Evolutionary conservation across 163 green algal genomes (phyloP).

Genomic region (Prototheca cutis): DNA sequence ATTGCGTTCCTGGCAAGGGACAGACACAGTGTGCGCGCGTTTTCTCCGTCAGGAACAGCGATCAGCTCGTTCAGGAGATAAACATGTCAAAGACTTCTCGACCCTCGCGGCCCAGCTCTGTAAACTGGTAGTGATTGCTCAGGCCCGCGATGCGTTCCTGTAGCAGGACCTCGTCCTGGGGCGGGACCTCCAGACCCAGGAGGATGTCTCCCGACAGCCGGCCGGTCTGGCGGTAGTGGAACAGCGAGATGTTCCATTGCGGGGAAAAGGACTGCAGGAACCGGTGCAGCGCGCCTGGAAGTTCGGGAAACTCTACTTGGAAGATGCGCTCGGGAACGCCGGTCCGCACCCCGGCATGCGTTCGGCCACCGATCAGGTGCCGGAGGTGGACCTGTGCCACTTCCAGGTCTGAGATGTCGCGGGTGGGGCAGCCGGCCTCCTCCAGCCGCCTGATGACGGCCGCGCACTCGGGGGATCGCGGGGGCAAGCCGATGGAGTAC

Average conservation of each 20-base stretch:
- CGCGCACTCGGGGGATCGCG: conserved; percentile 33
- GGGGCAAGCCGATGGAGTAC: conserved; percentile 50
- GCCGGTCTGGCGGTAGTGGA: conserved; percentile 89
- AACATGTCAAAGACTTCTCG: conserved; percentile 68
- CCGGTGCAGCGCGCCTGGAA: conserved; percentile 61
- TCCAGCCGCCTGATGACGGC: conserved; percentile 52
- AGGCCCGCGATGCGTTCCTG: conserved; percentile 16
- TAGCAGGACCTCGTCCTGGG: conserved; percentile 28
- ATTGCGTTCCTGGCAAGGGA: too few species aligned
- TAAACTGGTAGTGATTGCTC: conserved; percentile 49
- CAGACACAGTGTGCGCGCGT: too few species aligned
- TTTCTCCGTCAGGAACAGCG: too few species aligned
- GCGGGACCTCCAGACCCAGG: conserved; percentile 67
- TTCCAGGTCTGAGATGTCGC: conserved; percentile 69
- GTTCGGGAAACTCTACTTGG: conserved; percentile 88
- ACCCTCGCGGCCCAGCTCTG: conserved; percentile 45
- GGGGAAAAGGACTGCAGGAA: conserved; percentile 75
- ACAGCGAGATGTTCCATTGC: conserved; percentile 86
- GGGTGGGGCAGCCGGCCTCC: conserved; percentile 43
- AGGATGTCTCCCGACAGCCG: conserved; percentile 66
- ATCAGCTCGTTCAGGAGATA: conserved; percentile 53
- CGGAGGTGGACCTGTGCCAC: conserved; percentile 74
- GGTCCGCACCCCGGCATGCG: conserved; percentile 49
- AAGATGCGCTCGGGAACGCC: conserved; percentile 69
- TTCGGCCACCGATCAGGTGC: conserved; percentile 59